phyloP scores from a whole-genome alignment of 2,329 filamentous ascomycete genomes.

The Talaromyces atroroseus region DNA sequence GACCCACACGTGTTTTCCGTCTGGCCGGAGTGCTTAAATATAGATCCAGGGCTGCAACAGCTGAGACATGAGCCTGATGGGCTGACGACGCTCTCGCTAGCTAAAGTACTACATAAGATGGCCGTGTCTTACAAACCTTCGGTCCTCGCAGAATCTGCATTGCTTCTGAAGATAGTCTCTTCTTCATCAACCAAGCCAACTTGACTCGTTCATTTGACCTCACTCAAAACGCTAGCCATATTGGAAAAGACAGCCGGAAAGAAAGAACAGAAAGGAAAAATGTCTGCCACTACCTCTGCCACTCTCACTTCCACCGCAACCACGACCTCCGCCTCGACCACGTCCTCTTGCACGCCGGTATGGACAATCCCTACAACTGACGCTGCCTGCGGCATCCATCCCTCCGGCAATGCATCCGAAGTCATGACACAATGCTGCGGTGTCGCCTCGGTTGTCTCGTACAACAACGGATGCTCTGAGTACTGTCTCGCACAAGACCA shows the following conservation, averaged over 20 bases:
- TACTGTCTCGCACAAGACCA: conserved; percentile 47
- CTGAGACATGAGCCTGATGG: not conserved
- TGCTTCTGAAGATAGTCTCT: no score
- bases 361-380: conserved; percentile 44
- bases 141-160: not conserved
- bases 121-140: not conserved
- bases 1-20: not conserved
- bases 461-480: conserved; percentile 46
- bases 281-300: not conserved
- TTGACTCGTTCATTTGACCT: not conserved
- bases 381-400: conserved; percentile 41
- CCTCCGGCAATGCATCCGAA: conserved; percentile 34
- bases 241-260: not conserved
- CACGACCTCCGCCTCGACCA: conserved; percentile 18
- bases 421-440: conserved; percentile 46
- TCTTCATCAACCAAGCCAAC: not conserved
- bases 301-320: conserved; percentile 12
- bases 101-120: not conserved
- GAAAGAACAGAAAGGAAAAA: not conserved
- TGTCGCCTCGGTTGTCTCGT: conserved; percentile 39
- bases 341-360: conserved; percentile 20
- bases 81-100: not conserved
- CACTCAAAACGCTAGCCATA: not conserved
- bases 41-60: not conserved
- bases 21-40: not conserved